These are phyloP conservation scores for Geotrichum carabidarum DNA, from an alignment of 1,139 yeast species.

Conservation along the genomic window DNA sequence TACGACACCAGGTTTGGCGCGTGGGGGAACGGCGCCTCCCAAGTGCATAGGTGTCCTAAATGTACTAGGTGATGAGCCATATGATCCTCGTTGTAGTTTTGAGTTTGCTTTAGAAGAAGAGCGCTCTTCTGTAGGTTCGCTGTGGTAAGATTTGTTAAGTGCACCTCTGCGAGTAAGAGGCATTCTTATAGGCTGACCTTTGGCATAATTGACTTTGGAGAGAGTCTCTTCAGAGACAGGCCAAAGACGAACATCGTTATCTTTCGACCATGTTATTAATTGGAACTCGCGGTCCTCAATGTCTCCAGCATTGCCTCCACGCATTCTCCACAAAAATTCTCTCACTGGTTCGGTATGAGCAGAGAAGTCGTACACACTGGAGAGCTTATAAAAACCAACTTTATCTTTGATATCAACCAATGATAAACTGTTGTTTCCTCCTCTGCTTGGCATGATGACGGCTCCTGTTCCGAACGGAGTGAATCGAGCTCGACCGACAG, in stretches of 20 bases:
- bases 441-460: slow-evolving; percentile 84
- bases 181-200: slow-evolving; percentile 39
- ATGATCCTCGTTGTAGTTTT: slow-evolving; percentile 13
- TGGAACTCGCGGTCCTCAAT: slow-evolving; percentile 76
- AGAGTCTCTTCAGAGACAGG: slow-evolving; percentile 59
- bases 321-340: slow-evolving; percentile 81
- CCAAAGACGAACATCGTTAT: slow-evolving; percentile 81
- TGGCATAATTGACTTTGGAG: slow-evolving; percentile 52
- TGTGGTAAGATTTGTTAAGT: slow-evolving; percentile 47
- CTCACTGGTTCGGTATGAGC: slow-evolving; percentile 84
- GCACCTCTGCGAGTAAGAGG: slow-evolving; percentile 42
- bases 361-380: slow-evolving; percentile 49
- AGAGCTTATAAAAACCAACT: slow-evolving; percentile 20
- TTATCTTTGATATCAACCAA: slow-evolving; percentile 47
- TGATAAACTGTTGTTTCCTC: slow-evolving; percentile 73
- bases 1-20: slow-evolving; percentile 15
- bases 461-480: slow-evolving; percentile 91
- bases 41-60: slow-evolving; percentile 6
- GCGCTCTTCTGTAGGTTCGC: slow-evolving; percentile 41
- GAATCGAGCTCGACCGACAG: slow-evolving; percentile 81
- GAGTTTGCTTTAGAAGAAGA: slow-evolving; percentile 8
- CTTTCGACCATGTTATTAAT: slow-evolving; percentile 90
- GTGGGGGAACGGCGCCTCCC: slow-evolving; percentile 10
- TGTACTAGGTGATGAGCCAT: slow-evolving; percentile 16
- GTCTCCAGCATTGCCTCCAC: slow-evolving; percentile 44